Conservation (phyloP, 1,139 yeast species). For the Yamadazyma songkhlaensis region DNA sequence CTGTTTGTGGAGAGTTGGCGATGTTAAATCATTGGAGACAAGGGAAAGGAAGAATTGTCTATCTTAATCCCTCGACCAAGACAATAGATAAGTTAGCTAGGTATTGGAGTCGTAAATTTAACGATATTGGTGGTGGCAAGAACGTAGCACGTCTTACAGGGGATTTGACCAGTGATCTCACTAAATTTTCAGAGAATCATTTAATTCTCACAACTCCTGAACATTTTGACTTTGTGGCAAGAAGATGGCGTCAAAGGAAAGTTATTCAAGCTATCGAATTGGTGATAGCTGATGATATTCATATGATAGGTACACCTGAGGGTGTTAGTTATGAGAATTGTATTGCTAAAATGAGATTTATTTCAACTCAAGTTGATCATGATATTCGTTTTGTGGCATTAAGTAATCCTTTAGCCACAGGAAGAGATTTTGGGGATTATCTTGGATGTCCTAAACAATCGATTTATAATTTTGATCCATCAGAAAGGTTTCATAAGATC, state of each 20-base stretch:
- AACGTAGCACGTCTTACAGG: constrained; percentile 59
- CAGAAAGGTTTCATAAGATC: constrained; percentile 53
- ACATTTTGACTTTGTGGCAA: constrained; percentile 68
- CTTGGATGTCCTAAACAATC: constrained; percentile 61
- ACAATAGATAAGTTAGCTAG: constrained; percentile 45
- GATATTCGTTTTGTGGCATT: constrained; percentile 62
- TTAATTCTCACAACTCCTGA: constrained; percentile 75
- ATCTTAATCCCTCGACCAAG: constrained; percentile 60
- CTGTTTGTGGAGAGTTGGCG: constrained; percentile 70
- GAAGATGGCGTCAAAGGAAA: constrained; percentile 79
- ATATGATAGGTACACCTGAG: constrained; percentile 56
- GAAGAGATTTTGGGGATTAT: constrained; percentile 84
- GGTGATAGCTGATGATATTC: constrained; percentile 75
- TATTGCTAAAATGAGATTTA: constrained; percentile 68
- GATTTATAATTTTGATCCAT: constrained; percentile 69
- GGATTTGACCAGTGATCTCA: constrained; percentile 55
- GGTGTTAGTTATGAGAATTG: constrained; percentile 67
- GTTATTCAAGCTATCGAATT: constrained; percentile 67
- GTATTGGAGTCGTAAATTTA: constrained; percentile 53
- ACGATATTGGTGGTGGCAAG: constrained; percentile 35
- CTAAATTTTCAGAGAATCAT: constrained; percentile 55
- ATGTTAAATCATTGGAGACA: constrained; percentile 68
- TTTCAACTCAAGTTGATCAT: constrained; percentile 59
- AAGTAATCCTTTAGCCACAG: constrained; percentile 68
- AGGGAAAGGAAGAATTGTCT: constrained; percentile 58